Percentiles rank a stretch among this genome's conserved stretches.
These are phyloP conservation scores for Cladosporium phlei DNA, from an alignment of 2,329 filamentous ascomycete species.

Conservation along the genomic window DNA sequence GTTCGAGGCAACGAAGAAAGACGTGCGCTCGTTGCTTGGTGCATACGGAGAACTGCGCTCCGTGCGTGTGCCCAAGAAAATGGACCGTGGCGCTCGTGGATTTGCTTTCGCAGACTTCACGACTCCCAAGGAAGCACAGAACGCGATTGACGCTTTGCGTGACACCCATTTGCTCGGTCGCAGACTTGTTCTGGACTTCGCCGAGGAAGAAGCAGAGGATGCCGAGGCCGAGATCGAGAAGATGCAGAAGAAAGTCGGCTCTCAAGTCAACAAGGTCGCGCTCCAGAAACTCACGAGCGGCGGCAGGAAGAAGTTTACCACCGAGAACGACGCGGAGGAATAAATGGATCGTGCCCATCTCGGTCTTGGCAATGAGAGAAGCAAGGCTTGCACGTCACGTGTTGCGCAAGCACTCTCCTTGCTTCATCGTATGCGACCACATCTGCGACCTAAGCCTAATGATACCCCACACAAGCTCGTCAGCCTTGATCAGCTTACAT, in stretches of 20 bases:
- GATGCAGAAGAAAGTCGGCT: conserved; percentile 93
- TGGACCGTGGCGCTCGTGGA: conserved; percentile 79
- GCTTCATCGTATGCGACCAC: conserved; percentile 20
- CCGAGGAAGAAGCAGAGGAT: conserved; percentile 80
- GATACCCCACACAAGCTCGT: neutral
- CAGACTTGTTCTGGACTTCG: conserved; percentile 85
- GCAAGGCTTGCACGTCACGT: conserved; percentile 10
- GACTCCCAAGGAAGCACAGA: conserved; percentile 81
- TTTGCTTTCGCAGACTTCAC: conserved; percentile 97
- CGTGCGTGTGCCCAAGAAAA: conserved; percentile 91
- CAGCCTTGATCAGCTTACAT: neutral
- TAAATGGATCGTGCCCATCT: neutral
- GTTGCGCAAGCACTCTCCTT: conserved; percentile 17
- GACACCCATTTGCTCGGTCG: conserved; percentile 92
- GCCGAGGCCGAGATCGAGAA: conserved; percentile 93
- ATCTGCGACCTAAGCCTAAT: conserved; percentile 17
- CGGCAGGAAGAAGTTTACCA: conserved; percentile 77
- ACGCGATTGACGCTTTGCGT: conserved; percentile 83
- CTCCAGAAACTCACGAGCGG: conserved; percentile 80
- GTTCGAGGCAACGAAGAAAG: conserved; percentile 91
- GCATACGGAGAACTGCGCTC: conserved; percentile 89
- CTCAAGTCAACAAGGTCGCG: conserved; percentile 85
- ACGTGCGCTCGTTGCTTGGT: conserved; percentile 77
- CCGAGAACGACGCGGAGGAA: conserved; percentile 26
- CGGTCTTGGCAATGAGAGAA: neutral